Base-by-base conservation (phyloP, 2,329 filamentous ascomycete genomes). In the Beauveria sp. region DNA sequence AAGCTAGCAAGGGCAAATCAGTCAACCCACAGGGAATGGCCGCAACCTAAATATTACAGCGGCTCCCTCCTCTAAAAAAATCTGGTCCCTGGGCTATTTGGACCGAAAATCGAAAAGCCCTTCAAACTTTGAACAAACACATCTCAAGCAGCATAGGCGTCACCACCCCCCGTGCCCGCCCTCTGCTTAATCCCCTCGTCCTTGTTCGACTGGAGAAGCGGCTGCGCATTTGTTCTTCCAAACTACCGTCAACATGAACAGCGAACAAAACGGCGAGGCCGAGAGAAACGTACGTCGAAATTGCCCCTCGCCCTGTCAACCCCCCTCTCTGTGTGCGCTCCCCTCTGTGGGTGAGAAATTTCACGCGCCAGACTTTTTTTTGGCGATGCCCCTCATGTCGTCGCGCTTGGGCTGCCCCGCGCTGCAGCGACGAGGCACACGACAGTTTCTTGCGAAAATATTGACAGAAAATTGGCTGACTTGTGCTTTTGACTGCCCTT, bases 231-330 rank as follows among this genome's bases (percentile, higher is more conserved):
- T 55, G 49, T 58, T 47, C 26, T 40, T 28, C 45, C 40, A 40
- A 53, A 51, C 47, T 30, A 58, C 62, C 58, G 60, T 22, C 53
- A 63, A 57, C 1, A 63, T 63, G 62, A 63, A 59, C 62, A 58
- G 45, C 58, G 58, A 63, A 26, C 58, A 52, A 47, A 55, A 51
- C 45, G 62, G 62, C 58, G 62, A 63, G 58, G 62, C 62, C 58
- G 62, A 63, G 62, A 63, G 58, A 60, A 63, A 63, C 58, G 62
- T 63, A 61, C 16, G 62, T 61, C 28, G 7, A 52, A 40, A 24
- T 52, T 52, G 52, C 53, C 46, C 60, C 53, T 61, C 52, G 60
- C 40, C 5, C 10, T 10, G 43, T 40, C 43, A 18, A 55, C 56
- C 45, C 61, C 57, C 56, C 51, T 61, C 58, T 45, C 58, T 45